A percentile compares a stretch with the other conserved stretches of the same genome.
Conservation (phyloP, 768 basidiomycete species). For the Kwoniella newhampshirensis region DNA sequence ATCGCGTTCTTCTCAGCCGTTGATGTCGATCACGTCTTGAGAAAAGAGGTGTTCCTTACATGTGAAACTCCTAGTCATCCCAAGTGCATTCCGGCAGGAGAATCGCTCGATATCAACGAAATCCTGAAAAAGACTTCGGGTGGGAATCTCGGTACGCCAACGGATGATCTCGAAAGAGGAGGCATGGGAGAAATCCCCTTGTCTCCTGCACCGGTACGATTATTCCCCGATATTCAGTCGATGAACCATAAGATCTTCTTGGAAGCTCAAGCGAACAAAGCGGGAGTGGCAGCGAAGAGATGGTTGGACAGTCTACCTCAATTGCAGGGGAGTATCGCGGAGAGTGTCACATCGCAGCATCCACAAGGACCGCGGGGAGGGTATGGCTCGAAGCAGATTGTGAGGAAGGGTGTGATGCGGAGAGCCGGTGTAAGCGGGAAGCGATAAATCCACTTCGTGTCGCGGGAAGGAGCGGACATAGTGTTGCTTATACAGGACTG, state of each 20-base stretch:
- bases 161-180: not conserved
- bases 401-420: not conserved
- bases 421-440: not conserved
- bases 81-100: slow-evolving; percentile 76
- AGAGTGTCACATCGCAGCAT: too few relatives aligned
- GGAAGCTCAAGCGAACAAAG: slow-evolving; percentile 18
- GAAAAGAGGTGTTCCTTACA: slow-evolving; percentile 95
- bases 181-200: not conserved
- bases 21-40: slow-evolving; percentile 82
- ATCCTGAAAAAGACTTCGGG: slow-evolving; percentile 69
- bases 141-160: slow-evolving; percentile 45
- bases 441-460: too few relatives aligned
- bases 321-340: too few relatives aligned
- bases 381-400: not conserved
- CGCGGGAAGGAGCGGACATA: too few relatives aligned
- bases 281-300: slow-evolving; percentile 10
- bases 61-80: slow-evolving; percentile 94
- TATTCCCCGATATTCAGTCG: slow-evolving; percentile 18
- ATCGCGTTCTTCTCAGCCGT: slow-evolving; percentile 97
- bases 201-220: slow-evolving; percentile 4
- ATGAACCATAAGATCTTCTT: slow-evolving; percentile 13
- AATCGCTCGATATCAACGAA: slow-evolving; percentile 70
- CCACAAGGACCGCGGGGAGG: not conserved
- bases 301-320: slow-evolving; percentile 14
- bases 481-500: too few relatives aligned